Evolutionary conservation across 345 rosid species (phyloP).

Genomic region (Clarkia xantiana): DNA sequence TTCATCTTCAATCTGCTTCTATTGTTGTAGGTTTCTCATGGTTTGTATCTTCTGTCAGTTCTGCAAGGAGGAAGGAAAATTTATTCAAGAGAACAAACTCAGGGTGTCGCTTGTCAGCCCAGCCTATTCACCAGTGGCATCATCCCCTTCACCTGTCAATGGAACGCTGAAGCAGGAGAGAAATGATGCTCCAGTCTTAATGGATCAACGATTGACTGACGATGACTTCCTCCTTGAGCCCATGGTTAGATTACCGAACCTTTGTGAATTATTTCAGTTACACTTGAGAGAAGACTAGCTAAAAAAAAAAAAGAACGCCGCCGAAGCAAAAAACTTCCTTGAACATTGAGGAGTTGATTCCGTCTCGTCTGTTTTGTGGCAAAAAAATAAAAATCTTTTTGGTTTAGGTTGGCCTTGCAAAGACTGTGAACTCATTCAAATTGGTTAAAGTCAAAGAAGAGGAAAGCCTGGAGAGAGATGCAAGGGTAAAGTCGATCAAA

Average conservation of each 20-base stretch:
- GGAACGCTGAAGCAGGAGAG: constrained; percentile 34
- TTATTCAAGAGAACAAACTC: constrained; percentile 76
- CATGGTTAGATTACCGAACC: constrained; percentile 25
- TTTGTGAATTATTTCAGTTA: background rate
- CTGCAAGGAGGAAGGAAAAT: constrained; percentile 40
- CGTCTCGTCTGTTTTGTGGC: too few species aligned
- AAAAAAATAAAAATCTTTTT: too few species aligned
- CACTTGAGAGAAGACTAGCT: background rate
- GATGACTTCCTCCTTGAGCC: constrained; percentile 29
- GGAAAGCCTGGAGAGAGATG: too few species aligned
- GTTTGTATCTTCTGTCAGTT: constrained; percentile 34
- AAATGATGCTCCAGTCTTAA: constrained; percentile 27
- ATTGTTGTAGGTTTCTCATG: constrained; percentile 10
- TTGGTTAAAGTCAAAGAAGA: too few species aligned
- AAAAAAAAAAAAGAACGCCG: too few species aligned
- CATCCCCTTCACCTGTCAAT: constrained; percentile 36
- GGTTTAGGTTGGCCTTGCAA: too few species aligned
- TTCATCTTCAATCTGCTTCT: constrained; percentile 6
- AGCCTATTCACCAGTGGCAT: constrained; percentile 40
- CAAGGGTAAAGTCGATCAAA: too few species aligned
- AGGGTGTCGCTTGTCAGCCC: constrained; percentile 57
- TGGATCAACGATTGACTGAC: constrained; percentile 12
- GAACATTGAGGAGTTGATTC: too few species aligned
- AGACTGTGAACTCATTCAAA: too few species aligned
- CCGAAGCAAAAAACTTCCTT: too few species aligned